Conservation (phyloP, 1,284 basidiomycete genomes). For the Grifola frondosa region DNA sequence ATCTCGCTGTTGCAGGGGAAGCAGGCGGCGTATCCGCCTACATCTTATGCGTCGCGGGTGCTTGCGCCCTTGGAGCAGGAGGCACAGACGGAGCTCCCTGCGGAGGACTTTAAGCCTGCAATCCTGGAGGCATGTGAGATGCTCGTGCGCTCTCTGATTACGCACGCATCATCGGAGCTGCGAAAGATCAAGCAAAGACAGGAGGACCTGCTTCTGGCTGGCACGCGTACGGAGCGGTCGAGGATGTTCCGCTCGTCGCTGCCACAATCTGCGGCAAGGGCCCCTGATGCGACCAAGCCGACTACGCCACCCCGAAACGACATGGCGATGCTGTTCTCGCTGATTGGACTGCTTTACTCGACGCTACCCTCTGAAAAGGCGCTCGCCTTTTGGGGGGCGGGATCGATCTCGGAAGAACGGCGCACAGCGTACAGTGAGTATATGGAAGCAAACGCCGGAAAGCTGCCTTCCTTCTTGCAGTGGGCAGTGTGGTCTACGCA, state of each 20-base stretch:
- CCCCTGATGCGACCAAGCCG: conserved; percentile 29
- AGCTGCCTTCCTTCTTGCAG: conserved; percentile 78
- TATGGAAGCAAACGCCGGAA: conserved; percentile 58
- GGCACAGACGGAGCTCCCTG: conserved; percentile 57
- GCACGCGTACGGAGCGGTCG: conserved; percentile 56
- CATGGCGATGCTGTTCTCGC: conserved; percentile 80
- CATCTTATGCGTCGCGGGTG: conserved; percentile 46
- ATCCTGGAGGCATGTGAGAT: conserved; percentile 71
- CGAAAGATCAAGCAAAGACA: conserved; percentile 89
- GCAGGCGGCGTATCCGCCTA: conserved; percentile 39
- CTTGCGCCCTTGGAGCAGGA: conserved; percentile 45
- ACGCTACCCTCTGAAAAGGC: conserved; percentile 74
- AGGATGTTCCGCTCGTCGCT: conserved; percentile 49
- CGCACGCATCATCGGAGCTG: conserved; percentile 82
- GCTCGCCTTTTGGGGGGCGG: conserved; percentile 83
- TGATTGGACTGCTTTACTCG: conserved; percentile 81
- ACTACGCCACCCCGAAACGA: conserved; percentile 64
- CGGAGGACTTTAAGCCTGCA: conserved; percentile 63
- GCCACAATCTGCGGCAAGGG: conserved; percentile 24
- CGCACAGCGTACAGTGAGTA: conserved; percentile 52
- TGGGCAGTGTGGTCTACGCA: conserved; percentile 88
- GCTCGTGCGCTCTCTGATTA: conserved; percentile 73
- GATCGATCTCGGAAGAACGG: conserved; percentile 40
- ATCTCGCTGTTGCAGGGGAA: conserved; percentile 55
- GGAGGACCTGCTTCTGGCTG: conserved; percentile 77